Conservation (phyloP, 2,329 filamentous ascomycete genomes). For the Alternaria gansuensis region DNA sequence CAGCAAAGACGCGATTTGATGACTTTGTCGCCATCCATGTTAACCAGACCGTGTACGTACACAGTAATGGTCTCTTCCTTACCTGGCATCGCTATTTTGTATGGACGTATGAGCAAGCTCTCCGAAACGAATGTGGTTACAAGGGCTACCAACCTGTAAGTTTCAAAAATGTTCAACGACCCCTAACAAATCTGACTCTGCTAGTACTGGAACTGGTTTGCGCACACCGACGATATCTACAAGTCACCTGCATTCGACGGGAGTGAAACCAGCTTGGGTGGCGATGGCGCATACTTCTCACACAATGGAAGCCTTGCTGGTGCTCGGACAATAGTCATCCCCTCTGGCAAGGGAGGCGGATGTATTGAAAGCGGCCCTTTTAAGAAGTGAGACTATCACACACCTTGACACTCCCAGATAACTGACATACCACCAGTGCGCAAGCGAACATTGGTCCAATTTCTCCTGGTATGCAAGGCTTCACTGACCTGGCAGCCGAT, state of each 20-base stretch:
- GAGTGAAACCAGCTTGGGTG: slow-evolving; percentile 12
- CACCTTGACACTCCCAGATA: neutral
- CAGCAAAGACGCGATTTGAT: slow-evolving; percentile 16
- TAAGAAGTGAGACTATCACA: slow-evolving; percentile 3
- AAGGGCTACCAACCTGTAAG: slow-evolving; percentile 17
- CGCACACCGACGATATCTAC: slow-evolving; percentile 10
- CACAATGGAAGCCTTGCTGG: slow-evolving; percentile 15
- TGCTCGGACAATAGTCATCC: slow-evolving; percentile 6
- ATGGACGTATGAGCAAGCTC: slow-evolving; percentile 14
- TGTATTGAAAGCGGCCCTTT: slow-evolving; percentile 13
- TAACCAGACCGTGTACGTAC: slow-evolving; percentile 11
- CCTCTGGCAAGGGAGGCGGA: slow-evolving; percentile 14
- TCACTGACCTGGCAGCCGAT: slow-evolving; percentile 7
- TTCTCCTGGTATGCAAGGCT: slow-evolving; percentile 16
- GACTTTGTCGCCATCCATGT: slow-evolving; percentile 17
- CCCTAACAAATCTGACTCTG: neutral
- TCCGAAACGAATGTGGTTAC: slow-evolving; percentile 14
- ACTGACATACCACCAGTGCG: neutral
- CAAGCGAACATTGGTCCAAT: slow-evolving; percentile 14
- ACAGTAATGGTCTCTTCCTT: slow-evolving; percentile 12
- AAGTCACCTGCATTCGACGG: slow-evolving; percentile 12
- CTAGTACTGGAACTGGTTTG: slow-evolving; percentile 16
- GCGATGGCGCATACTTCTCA: slow-evolving; percentile 12
- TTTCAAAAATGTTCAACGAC: neutral
- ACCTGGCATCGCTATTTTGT: slow-evolving; percentile 17